Conservation (phyloP, 2,329 filamentous ascomycete species). For the Trichoderma brevicompactum region DNA sequence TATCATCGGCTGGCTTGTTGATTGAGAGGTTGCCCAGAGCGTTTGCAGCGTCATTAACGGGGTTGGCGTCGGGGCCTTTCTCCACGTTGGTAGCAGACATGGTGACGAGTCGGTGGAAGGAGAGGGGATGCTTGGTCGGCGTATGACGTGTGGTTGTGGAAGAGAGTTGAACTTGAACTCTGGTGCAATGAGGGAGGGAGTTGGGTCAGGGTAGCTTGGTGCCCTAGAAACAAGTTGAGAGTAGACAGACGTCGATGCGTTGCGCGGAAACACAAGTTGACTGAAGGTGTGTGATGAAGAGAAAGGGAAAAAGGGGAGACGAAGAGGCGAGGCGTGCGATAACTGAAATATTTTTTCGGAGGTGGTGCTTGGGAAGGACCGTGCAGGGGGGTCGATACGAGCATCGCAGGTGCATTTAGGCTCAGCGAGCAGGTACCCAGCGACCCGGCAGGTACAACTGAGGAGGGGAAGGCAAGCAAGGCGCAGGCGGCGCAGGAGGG, state of each 20-base stretch:
- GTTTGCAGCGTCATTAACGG: slow-evolving; percentile 78
- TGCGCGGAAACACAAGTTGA: slow-evolving; percentile 53
- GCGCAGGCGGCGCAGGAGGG: background rate
- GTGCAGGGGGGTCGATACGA: slow-evolving; percentile 30
- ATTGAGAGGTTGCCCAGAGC: slow-evolving; percentile 75
- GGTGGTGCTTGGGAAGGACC: slow-evolving; percentile 30
- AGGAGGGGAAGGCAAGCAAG: slow-evolving; percentile 24
- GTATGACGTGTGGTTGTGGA: slow-evolving; percentile 48
- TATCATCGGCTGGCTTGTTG: slow-evolving; percentile 56
- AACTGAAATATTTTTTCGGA: slow-evolving; percentile 50
- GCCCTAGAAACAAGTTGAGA: slow-evolving; percentile 69
- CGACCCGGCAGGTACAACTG: slow-evolving; percentile 24
- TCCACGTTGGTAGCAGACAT: slow-evolving; percentile 79
- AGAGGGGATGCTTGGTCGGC: slow-evolving; percentile 51
- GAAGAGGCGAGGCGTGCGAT: slow-evolving; percentile 38
- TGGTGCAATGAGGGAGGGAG: slow-evolving; percentile 66
- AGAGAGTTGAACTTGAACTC: slow-evolving; percentile 57
- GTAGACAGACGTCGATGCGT: slow-evolving; percentile 53
- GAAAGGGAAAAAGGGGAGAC: slow-evolving; percentile 42
- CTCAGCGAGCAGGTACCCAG: background rate
- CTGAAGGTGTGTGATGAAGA: slow-evolving; percentile 50
- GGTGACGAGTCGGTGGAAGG: slow-evolving; percentile 56
- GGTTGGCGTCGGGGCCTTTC: slow-evolving; percentile 66
- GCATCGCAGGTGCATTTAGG: slow-evolving; percentile 23
- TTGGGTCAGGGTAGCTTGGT: slow-evolving; percentile 80